Conservation (phyloP, 257 asterid genomes). For the Scutellaria minor region DNA sequence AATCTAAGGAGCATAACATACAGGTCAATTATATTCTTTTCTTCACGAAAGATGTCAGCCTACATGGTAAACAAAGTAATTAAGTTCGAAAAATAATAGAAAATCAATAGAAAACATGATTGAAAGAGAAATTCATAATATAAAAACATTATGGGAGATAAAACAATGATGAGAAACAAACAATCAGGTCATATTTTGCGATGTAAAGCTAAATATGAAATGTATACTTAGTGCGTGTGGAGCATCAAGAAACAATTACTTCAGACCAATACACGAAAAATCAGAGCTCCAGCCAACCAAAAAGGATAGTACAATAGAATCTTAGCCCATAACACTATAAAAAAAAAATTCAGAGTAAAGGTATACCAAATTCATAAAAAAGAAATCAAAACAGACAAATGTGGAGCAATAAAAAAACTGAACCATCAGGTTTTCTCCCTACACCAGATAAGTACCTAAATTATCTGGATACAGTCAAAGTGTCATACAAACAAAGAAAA, state of each 20-base stretch:
- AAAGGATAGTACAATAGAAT: too few relatives aligned
- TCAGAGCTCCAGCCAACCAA: not conserved
- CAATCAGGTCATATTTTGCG: constrained; percentile 7
- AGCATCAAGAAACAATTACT: constrained; percentile 18
- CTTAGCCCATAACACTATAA: too few relatives aligned
- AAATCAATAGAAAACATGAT: constrained; percentile 27
- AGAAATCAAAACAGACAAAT: constrained; percentile 2
- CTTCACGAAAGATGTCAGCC: constrained; percentile 94
- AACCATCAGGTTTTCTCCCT: constrained; percentile 18
- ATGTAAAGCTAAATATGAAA: constrained; percentile 14
- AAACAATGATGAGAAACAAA: constrained; percentile 3
- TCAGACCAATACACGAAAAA: not conserved
- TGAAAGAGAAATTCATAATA: constrained; percentile 25
- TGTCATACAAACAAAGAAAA: constrained; percentile 13
- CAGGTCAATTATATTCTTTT: constrained; percentile 76
- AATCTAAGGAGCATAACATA: constrained; percentile 92
- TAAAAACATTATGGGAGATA: not conserved
- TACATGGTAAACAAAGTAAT: constrained; percentile 41
- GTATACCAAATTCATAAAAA: not conserved
- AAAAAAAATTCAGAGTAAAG: constrained; percentile 11
- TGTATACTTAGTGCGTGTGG: not conserved
- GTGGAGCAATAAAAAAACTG: constrained; percentile 18
- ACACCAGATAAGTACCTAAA: constrained; percentile 13
- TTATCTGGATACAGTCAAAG: not conserved
- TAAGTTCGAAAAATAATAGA: constrained; percentile 33